phyloP scores from a whole-genome alignment of 2,329 filamentous ascomycete genomes.

The Fusarium sp. region DNA sequence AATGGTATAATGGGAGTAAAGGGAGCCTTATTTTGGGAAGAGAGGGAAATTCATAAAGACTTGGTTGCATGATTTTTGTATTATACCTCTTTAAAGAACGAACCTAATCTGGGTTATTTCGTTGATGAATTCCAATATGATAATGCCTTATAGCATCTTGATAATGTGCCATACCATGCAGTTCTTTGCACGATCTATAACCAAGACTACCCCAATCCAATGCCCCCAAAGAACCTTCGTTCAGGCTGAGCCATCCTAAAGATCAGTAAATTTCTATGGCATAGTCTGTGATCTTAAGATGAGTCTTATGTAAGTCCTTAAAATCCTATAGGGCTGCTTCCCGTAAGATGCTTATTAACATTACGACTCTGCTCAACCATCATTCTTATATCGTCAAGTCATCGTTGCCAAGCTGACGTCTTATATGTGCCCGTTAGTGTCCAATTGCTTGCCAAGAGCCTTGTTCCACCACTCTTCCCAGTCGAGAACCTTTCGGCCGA shows the following conservation, averaged over 20 bases:
- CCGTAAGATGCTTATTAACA: not conserved
- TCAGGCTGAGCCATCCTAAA: too few relatives aligned
- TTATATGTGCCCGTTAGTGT: not conserved
- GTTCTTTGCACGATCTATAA: too few relatives aligned
- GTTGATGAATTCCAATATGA: conserved; percentile 22
- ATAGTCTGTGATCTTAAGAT: too few relatives aligned
- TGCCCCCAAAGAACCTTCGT: too few relatives aligned
- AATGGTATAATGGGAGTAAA: conserved; percentile 10
- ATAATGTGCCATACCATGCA: too few relatives aligned
- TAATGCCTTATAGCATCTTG: conserved; percentile 17
- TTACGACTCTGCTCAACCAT: not conserved
- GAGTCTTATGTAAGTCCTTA: too few relatives aligned
- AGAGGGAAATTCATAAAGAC: conserved; percentile 10
- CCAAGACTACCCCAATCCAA: too few relatives aligned
- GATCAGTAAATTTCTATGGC: too few relatives aligned
- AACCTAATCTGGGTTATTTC: conserved; percentile 24
- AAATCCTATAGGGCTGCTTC: too few relatives aligned
- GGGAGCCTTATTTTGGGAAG: conserved; percentile 19
- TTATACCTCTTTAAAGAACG: conserved; percentile 38
- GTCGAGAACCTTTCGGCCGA: conserved; percentile 77
- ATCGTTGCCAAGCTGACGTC: not conserved
- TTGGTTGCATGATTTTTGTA: conserved; percentile 35
- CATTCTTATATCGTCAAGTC: not conserved
- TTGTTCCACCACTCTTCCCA: conserved; percentile 83
- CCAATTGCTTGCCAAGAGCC: conserved; percentile 48